These are phyloP conservation scores for Phalaenopsis equestris DNA, from an alignment of 106 monocot genomes.

Conservation along the genomic window DNA sequence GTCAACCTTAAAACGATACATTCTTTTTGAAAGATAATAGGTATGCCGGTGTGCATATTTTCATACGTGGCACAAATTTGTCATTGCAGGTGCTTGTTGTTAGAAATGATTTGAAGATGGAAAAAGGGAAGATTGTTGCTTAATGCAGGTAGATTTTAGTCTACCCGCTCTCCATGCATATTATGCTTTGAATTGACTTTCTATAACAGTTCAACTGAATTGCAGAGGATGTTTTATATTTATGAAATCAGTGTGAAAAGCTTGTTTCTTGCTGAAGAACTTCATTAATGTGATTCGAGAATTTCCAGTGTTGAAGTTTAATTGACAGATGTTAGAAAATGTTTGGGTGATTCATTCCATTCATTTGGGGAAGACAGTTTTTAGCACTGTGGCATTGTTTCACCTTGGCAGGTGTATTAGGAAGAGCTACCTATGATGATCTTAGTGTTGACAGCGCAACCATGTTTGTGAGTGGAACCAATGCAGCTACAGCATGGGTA, in stretches of 20 bases:
- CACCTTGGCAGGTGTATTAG: no score
- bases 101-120: slow-evolving; percentile 99
- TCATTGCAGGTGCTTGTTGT: slow-evolving; percentile 76
- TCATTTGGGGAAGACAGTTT: no score
- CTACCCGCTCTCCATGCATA: background rate
- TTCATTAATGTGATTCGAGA: background rate
- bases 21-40: no score
- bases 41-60: no score
- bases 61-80: background rate
- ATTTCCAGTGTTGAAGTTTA: background rate
- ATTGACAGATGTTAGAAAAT: no score
- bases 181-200: background rate
- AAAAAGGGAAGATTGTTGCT: slow-evolving; percentile 96
- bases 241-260: background rate
- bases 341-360: no score
- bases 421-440: no score
- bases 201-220: background rate
- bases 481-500: no score
- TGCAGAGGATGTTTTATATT: background rate
- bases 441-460: no score
- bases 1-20: no score
- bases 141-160: slow-evolving; percentile 70
- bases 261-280: background rate
- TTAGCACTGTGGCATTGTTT: no score
- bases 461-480: no score